Conservation (phyloP, 208 protist genomes). For the Leishmania turanica region DNA sequence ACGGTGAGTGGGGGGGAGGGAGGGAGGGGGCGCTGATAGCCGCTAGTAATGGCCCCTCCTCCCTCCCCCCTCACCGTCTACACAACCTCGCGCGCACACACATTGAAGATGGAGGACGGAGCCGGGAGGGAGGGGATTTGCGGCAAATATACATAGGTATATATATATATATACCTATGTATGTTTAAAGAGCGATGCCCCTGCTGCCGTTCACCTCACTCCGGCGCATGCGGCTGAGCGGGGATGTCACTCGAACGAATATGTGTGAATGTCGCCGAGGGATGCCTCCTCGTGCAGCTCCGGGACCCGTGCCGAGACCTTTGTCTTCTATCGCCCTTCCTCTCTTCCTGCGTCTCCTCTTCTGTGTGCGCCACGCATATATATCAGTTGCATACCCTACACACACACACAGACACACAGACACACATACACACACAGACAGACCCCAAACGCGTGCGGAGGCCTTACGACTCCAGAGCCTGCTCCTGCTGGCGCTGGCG, state of each 20-base stretch:
- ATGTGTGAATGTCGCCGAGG: background rate
- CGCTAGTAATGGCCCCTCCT: background rate
- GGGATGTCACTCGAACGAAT: background rate
- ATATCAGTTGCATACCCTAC: background rate
- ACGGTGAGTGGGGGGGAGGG: too few species aligned
- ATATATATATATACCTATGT: background rate
- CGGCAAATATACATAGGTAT: background rate
- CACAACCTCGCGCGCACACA: background rate
- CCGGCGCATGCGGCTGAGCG: background rate
- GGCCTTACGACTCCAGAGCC: constrained; percentile 38
- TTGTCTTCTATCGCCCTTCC: background rate
- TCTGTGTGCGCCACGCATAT: background rate
- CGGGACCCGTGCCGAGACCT: background rate
- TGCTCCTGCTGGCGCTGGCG: constrained; percentile 80
- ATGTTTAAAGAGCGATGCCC: background rate
- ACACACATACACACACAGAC: background rate
- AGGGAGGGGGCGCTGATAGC: background rate
- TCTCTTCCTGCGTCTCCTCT: background rate
- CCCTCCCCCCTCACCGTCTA: background rate
- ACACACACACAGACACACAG: background rate
- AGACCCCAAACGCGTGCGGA: background rate
- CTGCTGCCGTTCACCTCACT: background rate
- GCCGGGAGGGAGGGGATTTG: background rate
- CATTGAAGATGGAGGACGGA: background rate
- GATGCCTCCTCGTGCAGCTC: background rate